Evolutionary conservation across 1,284 basidiomycete species (phyloP), one percentile per base, ranked within the genome.

Genomic region (Rhodotorula sp.): DNA sequence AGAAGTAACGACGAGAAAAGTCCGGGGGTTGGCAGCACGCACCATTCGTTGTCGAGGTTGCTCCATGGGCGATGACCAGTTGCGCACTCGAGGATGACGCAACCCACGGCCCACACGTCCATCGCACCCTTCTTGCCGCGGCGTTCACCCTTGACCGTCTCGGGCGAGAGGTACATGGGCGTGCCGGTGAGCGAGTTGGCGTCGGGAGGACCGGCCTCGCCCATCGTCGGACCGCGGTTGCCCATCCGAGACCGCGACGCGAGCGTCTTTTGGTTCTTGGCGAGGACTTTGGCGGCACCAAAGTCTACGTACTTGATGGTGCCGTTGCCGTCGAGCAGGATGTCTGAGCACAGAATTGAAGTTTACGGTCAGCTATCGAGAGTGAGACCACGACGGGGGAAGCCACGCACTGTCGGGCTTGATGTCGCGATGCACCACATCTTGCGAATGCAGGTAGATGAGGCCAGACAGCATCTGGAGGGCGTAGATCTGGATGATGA

Each of bases 131-230:
- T 88, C 66, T 90, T 85, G 44, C 93, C 91, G 33, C 78, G 69
- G 26, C 78, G 69, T 29, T 81, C 81, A 24, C 89, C 87, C 82
- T 97, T 94, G 84, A 99, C 99, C 61, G 98, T 89, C 80, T 99
- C 96, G 1, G 96, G 96, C 17, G 93, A 95, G 91, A 99, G 97
- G 82, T 99, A 99, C 95, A 99, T 99, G 0, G 96, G 96, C 26
- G 96, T 99, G 20, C 96, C 96, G 3, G 95, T 97, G 46, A 97
- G 66, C 54, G 83, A 79, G 90, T 91, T 76, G 42, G 69, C 68
- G 55, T 75, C 74, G 30, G 73, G 67, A 6, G 64, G 66, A 6
- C 66, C 56, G 71, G 61, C 73, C 75, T 62, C 80, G 73, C 66
- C 77, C 73, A 37, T 78, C 8, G 54, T 10, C 30, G 45, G 20